Base-by-base conservation (phyloP, 441 rosid genomes). In the Eutrema salsugineum region DNA sequence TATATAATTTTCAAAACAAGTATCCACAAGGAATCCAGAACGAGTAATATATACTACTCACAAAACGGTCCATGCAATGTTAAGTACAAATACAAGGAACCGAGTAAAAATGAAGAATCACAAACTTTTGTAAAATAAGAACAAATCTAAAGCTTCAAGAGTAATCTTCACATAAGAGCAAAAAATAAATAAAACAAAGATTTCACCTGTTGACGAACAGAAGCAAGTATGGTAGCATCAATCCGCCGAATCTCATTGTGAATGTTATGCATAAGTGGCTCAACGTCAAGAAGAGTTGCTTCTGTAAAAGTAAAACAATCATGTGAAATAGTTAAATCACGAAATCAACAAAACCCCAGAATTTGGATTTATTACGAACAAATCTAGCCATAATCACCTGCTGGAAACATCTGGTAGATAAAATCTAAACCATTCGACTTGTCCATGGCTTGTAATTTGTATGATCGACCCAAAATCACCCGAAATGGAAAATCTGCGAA, bases 231-330 rank as follows among this genome's bases (percentile, higher is more conserved):
- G 73, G 83, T 91, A 4, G 88, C 87, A 84, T 91, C 97, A 47
- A 93, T 88, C 5, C 86, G 89, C 8, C 88, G 88, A 59, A 91
- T 91, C 85, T 91, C 94, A 55, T 83, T 65, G 43, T 85, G 91
- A 72, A 89, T 88, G 84, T 91, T 91, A 66, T 86, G 94, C 96
- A 89, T 91, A 44, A 94, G 83, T 2, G 96, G 94, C 84, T 91
- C 96, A 38, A 94, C 88, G 22, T 93, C 97, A 77, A 89, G 86
- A 60, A 91, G 83, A 63, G 93, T 91, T 51, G 94, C 91, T 87
- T 93, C 96, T 88, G 94, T 11, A 71, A 38, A 60, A 9, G 5
- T 10, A 1, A 35, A 35, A 36, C 14, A 33, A 33, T 8, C 10
- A 33, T 33, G 7, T 30, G 35, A 27, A 27, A 27, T 27, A 27